Base-by-base conservation (phyloP, 768 basidiomycete species). In the Amanita muscaria region DNA sequence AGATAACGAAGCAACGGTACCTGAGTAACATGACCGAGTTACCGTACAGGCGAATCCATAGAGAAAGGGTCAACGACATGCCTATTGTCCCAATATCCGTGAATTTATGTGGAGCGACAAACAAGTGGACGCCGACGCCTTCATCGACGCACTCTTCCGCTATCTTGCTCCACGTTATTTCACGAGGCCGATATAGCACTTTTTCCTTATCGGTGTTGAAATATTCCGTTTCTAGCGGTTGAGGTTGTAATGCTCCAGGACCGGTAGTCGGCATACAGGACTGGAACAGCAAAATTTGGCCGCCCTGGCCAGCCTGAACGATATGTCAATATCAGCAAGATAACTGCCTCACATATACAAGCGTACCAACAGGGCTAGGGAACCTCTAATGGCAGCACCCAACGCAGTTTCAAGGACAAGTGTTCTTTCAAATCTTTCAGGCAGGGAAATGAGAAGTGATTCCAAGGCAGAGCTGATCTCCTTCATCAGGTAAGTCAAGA, bases 1-100 rank as follows among this genome's bases (percentile, higher is more conserved):
- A 5, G 89, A 90, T 9, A 79, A 58, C 0, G 79, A 79, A 1
- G 84, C 59, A 5, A 92, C 71, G 3, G 71, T 62, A 33, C 84
- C 86, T 82, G 29, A n/a, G 12, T 24, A 15, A n/a, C n/a, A n/a
- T n/a, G n/a, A n/a, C n/a, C n/a, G n/a, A n/a, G n/a, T n/a, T n/a
- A n/a, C n/a, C n/a, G n/a, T n/a, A 25, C 37, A 40, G 33, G 51
- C 37, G 55, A 32, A 23, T 46, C 41, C 31, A 24, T 16, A 42
- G 12, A 1, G 11, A 21, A 19, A 21, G 5, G 18, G 18, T 22
- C 16, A 47, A 24, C 5, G 34, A 56, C 74, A 27, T 52, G 78
- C 88, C 87, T 42, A 99, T 79, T 4, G 86, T 88, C 4, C 82
- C 94, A 2, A 97, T 66, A 62, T 98, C 96, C 53, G 89, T 80